Conservation (phyloP, 1,139 yeast species). For the Spencermartinsiella ligniputridi region DNA sequence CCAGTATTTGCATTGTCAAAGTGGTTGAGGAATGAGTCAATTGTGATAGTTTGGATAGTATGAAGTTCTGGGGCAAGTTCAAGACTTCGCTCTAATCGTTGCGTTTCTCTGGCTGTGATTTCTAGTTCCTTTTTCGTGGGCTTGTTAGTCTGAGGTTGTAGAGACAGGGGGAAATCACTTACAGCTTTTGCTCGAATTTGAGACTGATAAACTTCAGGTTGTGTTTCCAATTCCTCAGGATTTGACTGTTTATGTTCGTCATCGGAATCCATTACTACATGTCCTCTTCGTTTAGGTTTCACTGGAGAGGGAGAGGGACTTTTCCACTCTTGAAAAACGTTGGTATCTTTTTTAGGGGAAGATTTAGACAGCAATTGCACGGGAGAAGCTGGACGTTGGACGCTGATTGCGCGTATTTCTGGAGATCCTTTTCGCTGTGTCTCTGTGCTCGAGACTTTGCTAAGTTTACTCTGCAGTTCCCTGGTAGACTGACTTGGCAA, state of each 20-base stretch:
- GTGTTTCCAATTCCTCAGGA: background rate
- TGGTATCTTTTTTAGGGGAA: background rate
- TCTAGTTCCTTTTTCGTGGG: constrained; percentile 29
- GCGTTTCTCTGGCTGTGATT: constrained; percentile 31
- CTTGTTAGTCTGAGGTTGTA: background rate
- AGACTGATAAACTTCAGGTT: background rate
- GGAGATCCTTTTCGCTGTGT: too few species aligned
- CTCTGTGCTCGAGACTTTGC: too few species aligned
- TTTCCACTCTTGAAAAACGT: background rate
- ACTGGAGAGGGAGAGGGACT: background rate
- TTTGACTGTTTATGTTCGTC: too few species aligned
- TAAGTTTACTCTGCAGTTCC: background rate
- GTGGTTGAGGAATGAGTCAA: constrained; percentile 22
- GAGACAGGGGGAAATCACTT: background rate
- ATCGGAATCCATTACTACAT: background rate
- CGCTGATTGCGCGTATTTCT: too few species aligned
- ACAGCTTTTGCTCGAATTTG: background rate
- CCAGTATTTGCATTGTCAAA: constrained; percentile 6
- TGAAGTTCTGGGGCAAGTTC: constrained; percentile 27
- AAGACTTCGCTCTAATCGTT: constrained; percentile 28
- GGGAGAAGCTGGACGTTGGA: too few species aligned
- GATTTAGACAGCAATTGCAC: background rate
- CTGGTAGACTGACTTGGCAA: background rate
- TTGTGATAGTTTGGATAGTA: constrained; percentile 22
- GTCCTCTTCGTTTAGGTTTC: background rate